Evolutionary conservation across 2,329 filamentous ascomycete species (phyloP).

Genomic region (Xylaria sp.): DNA sequence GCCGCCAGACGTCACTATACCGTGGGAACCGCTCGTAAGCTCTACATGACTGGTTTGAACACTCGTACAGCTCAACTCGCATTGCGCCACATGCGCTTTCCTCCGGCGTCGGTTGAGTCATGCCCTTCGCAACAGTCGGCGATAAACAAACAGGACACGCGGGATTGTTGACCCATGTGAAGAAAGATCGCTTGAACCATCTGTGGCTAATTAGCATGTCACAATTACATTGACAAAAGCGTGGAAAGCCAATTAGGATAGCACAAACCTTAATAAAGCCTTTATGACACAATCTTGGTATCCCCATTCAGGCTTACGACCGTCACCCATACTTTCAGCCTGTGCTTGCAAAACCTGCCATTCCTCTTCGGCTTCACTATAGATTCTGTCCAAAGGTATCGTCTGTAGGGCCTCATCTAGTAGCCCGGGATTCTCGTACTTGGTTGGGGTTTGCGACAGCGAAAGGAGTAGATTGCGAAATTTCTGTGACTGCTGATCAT

Average conservation of each 20-base stretch:
- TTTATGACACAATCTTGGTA: conserved; percentile 97
- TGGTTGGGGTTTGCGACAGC: conserved; percentile 86
- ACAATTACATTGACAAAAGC: conserved; percentile 26
- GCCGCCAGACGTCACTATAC: conserved; percentile 93
- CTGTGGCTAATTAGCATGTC: conserved; percentile 55
- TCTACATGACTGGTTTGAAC: conserved; percentile 79
- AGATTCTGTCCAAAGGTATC: conserved; percentile 90
- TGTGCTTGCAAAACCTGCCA: conserved; percentile 87
- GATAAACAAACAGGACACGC: conserved; percentile 83
- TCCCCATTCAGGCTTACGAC: conserved; percentile 87
- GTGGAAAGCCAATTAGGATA: neutral
- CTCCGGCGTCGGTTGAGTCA: conserved; percentile 86
- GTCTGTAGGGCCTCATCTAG: conserved; percentile 89
- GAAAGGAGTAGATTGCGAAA: conserved; percentile 86
- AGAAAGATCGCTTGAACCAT: conserved; percentile 97
- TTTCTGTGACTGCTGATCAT: conserved; percentile 75
- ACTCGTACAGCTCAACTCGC: conserved; percentile 90
- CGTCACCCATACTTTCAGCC: conserved; percentile 86
- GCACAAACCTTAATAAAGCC: conserved; percentile 79
- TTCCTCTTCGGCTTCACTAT: conserved; percentile 94
- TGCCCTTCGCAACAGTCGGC: conserved; percentile 84
- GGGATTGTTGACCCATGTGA: conserved; percentile 97
- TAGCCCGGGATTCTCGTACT: conserved; percentile 95
- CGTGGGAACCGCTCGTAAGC: conserved; percentile 90
- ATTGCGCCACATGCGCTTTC: conserved; percentile 89